These are phyloP conservation scores for Moringa oleifera DNA, from an alignment of 345 rosid species.

Conservation along the genomic window DNA sequence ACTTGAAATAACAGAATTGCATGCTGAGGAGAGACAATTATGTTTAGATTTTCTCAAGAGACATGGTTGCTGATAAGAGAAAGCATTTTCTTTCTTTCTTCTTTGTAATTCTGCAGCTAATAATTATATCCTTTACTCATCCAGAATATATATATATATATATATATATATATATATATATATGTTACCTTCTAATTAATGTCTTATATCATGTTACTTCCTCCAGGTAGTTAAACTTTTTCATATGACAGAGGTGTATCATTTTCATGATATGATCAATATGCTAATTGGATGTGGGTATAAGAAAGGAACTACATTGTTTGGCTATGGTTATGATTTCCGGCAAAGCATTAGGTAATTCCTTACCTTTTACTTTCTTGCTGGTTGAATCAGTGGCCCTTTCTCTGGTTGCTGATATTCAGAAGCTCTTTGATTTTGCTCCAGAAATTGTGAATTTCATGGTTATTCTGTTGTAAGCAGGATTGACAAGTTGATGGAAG, in stretches of 20 bases:
- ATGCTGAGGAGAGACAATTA: no score
- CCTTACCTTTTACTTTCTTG: neutral
- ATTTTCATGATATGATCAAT: slow-evolving; percentile 88
- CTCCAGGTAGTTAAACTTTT: slow-evolving; percentile 58
- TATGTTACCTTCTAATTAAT: no score
- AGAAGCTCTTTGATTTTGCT: slow-evolving; percentile 7
- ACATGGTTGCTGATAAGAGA: no score
- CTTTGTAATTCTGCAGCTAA: no score
- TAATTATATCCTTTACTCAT: no score
- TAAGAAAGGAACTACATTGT: slow-evolving; percentile 75
- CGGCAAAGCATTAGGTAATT: slow-evolving; percentile 83
- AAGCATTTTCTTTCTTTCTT: no score
- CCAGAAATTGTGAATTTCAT: neutral
- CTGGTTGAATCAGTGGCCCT: neutral
- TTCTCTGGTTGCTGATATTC: neutral
- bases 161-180: no score
- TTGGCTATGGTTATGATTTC: slow-evolving; percentile 89
- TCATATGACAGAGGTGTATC: slow-evolving; percentile 62
- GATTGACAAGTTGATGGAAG: slow-evolving; percentile 53
- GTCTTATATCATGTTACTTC: slow-evolving; percentile 1
- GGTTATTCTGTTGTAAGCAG: slow-evolving; percentile 27
- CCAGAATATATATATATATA: no score
- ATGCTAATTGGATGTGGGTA: slow-evolving; percentile 72
- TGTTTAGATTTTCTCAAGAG: no score
- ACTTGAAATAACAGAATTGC: no score